A percentile compares a stretch with the other conserved stretches of the same genome.
phyloP scores from a whole-genome alignment of 2,329 filamentous ascomycete species.

The Sporothrix brunneoviolacea region DNA sequence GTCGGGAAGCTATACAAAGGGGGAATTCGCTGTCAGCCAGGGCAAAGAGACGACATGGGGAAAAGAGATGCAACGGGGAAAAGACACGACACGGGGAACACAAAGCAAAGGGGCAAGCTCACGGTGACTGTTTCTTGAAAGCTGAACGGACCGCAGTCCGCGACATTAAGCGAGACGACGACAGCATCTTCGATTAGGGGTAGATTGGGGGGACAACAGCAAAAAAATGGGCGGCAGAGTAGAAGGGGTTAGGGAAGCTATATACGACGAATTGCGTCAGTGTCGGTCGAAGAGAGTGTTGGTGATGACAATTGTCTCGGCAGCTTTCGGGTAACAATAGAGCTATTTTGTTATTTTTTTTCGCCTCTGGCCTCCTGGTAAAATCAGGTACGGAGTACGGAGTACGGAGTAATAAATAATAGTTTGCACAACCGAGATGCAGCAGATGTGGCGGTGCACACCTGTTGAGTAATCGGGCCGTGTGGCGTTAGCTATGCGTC shows the following conservation, averaged over 20 bases:
- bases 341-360: not conserved
- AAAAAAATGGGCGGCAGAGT: not conserved
- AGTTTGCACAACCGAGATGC: too few relatives aligned
- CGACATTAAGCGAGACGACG: constrained; percentile 55
- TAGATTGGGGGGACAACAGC: too few relatives aligned
- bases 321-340: not conserved
- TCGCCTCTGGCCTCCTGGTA: not conserved
- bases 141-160: constrained; percentile 51
- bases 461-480: too few relatives aligned
- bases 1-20: constrained; percentile 38
- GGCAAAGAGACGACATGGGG: not conserved
- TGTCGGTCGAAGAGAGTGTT: too few relatives aligned
- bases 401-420: too few relatives aligned
- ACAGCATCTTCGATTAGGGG: constrained; percentile 41
- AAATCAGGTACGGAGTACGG: too few relatives aligned
- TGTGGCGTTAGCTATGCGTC: too few relatives aligned
- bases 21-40: not conserved
- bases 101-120: constrained; percentile 3
- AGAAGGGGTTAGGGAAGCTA: not conserved
- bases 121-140: constrained; percentile 33
- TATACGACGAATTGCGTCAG: not conserved
- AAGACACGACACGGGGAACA: not conserved
- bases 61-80: constrained; percentile 8
- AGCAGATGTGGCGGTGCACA: too few relatives aligned
- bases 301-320: too few relatives aligned